phyloP scores from a whole-genome alignment of 179 eudicot species.

The Carnegiea gigantea region DNA sequence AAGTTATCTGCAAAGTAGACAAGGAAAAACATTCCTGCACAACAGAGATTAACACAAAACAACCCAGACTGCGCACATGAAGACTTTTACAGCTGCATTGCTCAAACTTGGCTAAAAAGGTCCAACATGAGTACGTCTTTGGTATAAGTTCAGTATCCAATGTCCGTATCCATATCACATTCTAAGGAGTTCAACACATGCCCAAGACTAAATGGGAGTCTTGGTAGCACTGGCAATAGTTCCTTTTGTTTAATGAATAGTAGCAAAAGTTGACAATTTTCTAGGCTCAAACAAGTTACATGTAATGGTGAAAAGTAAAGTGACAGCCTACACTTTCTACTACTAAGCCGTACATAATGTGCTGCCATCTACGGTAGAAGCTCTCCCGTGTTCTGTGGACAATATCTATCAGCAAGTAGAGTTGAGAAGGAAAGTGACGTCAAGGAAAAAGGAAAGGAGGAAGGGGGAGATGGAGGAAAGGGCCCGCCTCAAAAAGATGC shows the following conservation, averaged over 20 bases:
- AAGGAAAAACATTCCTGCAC: background rate
- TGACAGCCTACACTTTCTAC: background rate
- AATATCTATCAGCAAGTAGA: slow-evolving; percentile 21
- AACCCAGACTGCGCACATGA: background rate
- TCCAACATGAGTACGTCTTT: slow-evolving; percentile 2
- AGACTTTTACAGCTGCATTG: background rate
- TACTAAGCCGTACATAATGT: slow-evolving; percentile 14
- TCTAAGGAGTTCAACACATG: background rate
- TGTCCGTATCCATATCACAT: background rate
- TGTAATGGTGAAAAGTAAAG: background rate
- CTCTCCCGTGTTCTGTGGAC: slow-evolving; percentile 46
- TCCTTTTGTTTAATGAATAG: background rate
- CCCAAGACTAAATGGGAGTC: background rate
- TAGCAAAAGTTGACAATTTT: background rate
- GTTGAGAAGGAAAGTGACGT: slow-evolving; percentile 24
- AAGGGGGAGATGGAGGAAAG: background rate
- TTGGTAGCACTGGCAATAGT: background rate
- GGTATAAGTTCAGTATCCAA: background rate
- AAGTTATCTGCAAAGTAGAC: background rate
- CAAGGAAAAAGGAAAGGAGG: background rate
- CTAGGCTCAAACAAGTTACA: background rate
- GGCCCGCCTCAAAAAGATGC: slow-evolving; percentile 20
- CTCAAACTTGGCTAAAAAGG: background rate
- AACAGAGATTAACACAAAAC: background rate
- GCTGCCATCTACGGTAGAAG: slow-evolving; percentile 16